Base-by-base conservation (phyloP, 2,329 filamentous ascomycete species). In the Eurotiales sp. region DNA sequence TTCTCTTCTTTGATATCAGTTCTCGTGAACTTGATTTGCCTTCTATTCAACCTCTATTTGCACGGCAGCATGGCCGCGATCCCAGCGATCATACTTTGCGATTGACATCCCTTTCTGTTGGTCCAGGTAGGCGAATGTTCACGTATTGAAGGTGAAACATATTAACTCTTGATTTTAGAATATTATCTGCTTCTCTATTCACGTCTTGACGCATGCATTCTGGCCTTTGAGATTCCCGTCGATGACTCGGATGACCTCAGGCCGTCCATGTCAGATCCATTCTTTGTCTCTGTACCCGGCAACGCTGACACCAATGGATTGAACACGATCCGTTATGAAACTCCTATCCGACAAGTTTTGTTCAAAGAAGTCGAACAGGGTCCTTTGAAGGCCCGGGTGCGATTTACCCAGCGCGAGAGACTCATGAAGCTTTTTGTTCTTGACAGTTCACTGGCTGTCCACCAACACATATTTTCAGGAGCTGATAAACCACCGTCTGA, bases 61-160 rank as follows among this genome's bases (percentile, higher is more conserved):
- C 73, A 7, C 78, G 79, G 71, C 69, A 69, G 41, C 82, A 85
- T 65, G 83, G 77, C 58, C 72, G 77, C 39, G 72, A 78, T 51
- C 57, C 68, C 0, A 75, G 80, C 49, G 81, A 84, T 58, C 71
- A 72, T 8, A 80, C 75, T 25, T 62, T 84, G 27, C 68, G 67
- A 17, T 53, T 76, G 23, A 60, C 64, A 34, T 56, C 68, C 47
- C 25, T 73, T 23, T 47, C 64, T 49, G 48, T 66, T 25, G 55
- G 62, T 23, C 56, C 63, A 50, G 62, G 71, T 73, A 66, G 51
- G 61, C 52, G 36, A 8, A 17, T 25, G n/a, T 30, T 34, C 14
- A n/a, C 30, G 6, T 14, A 23, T 36, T 29, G 12, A 14, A 23
- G 29, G 39, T 39, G 27, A 39, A 10, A 17, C 7, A 21, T 47